These are phyloP conservation scores for Huntiella decipiens DNA, from an alignment of 2,329 filamentous ascomycete species.

Conservation along the genomic window DNA sequence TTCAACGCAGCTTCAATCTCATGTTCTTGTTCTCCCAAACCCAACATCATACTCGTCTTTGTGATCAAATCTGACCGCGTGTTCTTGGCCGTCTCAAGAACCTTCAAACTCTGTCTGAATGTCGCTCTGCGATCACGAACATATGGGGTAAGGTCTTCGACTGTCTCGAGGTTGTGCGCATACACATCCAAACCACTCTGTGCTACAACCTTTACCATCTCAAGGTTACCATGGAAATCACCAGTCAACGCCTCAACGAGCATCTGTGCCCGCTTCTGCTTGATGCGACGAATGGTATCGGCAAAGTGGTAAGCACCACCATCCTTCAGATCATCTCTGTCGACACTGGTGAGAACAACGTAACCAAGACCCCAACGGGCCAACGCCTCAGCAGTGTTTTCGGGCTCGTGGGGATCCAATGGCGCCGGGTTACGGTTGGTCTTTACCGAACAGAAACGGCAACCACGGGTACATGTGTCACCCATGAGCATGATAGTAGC, in stretches of 20 bases:
- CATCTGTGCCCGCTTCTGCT: constrained; percentile 58
- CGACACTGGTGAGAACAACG: constrained; percentile 82
- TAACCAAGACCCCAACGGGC: constrained; percentile 88
- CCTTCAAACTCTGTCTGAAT: constrained; percentile 66
- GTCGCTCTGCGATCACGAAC: constrained; percentile 80
- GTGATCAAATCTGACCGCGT: constrained; percentile 60
- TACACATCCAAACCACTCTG: constrained; percentile 84
- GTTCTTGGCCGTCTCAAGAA: constrained; percentile 66
- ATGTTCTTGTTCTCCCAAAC: constrained; percentile 76
- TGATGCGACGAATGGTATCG: constrained; percentile 86
- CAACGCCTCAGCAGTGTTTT: constrained; percentile 88
- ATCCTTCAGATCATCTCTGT: constrained; percentile 79
- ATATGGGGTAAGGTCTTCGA: constrained; percentile 72
- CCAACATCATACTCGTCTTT: constrained; percentile 97
- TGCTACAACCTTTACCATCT: constrained; percentile 73
- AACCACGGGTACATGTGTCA: constrained; percentile 90
- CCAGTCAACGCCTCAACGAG: constrained; percentile 73
- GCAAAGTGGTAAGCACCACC: constrained; percentile 81
- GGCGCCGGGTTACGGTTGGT: constrained; percentile 57
- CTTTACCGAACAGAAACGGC: constrained; percentile 94
- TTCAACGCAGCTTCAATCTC: constrained; percentile 63
- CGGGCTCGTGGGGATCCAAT: constrained; percentile 86
- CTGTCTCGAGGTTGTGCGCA: constrained; percentile 92
- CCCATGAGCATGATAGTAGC: constrained; percentile 99
- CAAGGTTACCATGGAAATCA: constrained; percentile 68